phyloP scores from a whole-genome alignment of 2,329 filamentous ascomycete genomes.

The Claviceps capensis region DNA sequence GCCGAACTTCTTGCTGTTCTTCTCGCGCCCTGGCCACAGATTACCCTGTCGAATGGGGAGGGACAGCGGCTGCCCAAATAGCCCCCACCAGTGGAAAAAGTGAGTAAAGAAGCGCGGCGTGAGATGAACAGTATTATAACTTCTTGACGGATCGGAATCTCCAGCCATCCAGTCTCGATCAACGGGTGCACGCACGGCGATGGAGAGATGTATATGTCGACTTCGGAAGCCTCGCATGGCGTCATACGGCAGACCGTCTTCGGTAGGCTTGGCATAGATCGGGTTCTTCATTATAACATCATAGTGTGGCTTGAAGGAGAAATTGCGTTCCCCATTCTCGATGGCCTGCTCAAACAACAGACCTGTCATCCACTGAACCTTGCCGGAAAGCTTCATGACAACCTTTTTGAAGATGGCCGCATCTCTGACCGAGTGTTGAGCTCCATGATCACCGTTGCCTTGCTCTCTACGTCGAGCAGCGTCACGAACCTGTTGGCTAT shows the following conservation, averaged over 20 bases:
- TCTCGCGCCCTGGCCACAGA: constrained; percentile 84
- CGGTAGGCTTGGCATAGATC: constrained; percentile 49
- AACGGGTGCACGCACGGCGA: constrained; percentile 76
- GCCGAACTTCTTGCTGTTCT: constrained; percentile 97
- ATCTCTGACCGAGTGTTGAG: constrained; percentile 51
- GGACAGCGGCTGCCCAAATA: constrained; percentile 91
- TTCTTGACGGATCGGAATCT: constrained; percentile 62
- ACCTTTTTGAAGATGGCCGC: constrained; percentile 94
- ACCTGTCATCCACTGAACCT: constrained; percentile 84
- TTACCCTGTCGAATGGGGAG: constrained; percentile 84
- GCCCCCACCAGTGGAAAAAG: constrained; percentile 95
- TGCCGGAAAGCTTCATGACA: constrained; percentile 94
- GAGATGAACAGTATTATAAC: constrained; percentile 93
- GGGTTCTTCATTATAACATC: constrained; percentile 77
- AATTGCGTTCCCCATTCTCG: constrained; percentile 57
- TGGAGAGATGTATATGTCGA: constrained; percentile 88
- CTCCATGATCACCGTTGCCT: constrained; percentile 41
- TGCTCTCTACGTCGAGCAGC: constrained; percentile 36
- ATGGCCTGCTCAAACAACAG: constrained; percentile 84
- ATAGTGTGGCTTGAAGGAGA: constrained; percentile 86
- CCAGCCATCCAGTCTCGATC: constrained; percentile 75
- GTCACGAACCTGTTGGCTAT: constrained; percentile 72
- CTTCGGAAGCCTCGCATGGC: constrained; percentile 96
- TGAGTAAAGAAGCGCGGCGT: constrained; percentile 95
- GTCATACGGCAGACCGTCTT: constrained; percentile 54